Percentiles rank a stretch among this genome's conserved stretches.
Conservation (phyloP, 257 asterid species). For the Solanum clarkiae region DNA sequence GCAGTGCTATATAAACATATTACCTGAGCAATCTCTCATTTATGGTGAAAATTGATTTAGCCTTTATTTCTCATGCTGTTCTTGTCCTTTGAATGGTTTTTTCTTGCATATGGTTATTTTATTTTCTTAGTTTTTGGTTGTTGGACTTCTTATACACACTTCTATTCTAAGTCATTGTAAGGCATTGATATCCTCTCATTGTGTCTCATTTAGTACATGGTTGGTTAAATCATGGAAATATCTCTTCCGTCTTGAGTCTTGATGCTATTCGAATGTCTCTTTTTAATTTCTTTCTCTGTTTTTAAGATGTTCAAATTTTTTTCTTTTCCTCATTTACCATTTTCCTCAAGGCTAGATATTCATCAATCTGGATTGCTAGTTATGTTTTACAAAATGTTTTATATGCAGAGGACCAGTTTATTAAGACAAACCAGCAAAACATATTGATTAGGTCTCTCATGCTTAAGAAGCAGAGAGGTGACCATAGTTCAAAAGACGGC, state of each 20-base stretch:
- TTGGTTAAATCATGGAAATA: not conserved
- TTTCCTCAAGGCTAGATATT: not conserved
- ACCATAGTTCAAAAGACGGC: slow-evolving; percentile 39
- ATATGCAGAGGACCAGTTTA: slow-evolving; percentile 49
- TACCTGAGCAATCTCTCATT: not conserved
- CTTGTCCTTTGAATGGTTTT: not conserved
- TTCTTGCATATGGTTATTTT: not conserved
- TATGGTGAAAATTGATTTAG: not conserved
- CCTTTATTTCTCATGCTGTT: not conserved
- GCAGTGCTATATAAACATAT: not conserved
- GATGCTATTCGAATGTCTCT: not conserved
- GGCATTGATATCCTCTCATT: not conserved
- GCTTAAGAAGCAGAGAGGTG: slow-evolving; percentile 56
- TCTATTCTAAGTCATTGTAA: slow-evolving; percentile 4
- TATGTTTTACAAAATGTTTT: not conserved
- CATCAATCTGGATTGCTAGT: not conserved
- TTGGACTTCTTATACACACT: not conserved
- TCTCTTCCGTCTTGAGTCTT: not conserved
- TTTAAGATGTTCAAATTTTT: not conserved
- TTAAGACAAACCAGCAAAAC: slow-evolving; percentile 65
- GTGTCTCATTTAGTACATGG: not conserved
- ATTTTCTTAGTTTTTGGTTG: not conserved
- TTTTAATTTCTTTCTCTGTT: not conserved
- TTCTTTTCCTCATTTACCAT: not conserved
- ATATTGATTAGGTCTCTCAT: slow-evolving; percentile 67